phyloP scores from a whole-genome alignment of 1,139 yeast genomes.

The Chernovozyma aurita region DNA sequence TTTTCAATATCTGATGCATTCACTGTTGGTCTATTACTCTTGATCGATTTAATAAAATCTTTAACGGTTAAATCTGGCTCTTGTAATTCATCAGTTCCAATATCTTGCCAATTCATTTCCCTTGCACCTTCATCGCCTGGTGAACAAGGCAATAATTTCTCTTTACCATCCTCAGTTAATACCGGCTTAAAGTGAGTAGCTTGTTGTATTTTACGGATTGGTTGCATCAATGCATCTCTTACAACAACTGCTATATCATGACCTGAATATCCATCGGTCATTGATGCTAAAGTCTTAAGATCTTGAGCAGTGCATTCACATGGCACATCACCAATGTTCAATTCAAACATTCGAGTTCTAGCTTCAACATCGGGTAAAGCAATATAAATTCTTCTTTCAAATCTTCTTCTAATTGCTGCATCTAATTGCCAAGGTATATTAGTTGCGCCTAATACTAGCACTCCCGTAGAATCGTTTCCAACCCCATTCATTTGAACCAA shows the following conservation, averaged over 20 bases:
- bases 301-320: constrained; percentile 74
- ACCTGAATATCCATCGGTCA: constrained; percentile 98
- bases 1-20: constrained; percentile 75
- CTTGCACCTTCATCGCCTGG: constrained; percentile 87
- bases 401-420: constrained; percentile 95
- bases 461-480: constrained; percentile 91
- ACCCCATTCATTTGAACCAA: constrained; percentile 99
- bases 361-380: constrained; percentile 92
- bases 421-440: constrained; percentile 99
- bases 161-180: constrained; percentile 26
- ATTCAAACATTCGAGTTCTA: constrained; percentile 87
- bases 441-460: constrained; percentile 93
- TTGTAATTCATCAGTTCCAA: constrained; percentile 80
- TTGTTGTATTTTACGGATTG: constrained; percentile 89
- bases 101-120: constrained; percentile 92
- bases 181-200: constrained; percentile 90
- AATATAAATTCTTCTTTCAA: constrained; percentile 91
- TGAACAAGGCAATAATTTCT: constrained; percentile 82
- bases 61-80: constrained; percentile 89
- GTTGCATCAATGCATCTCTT: constrained; percentile 96
- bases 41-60: constrained; percentile 90
- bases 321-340: constrained; percentile 88
- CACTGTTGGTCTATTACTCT: constrained; percentile 91
- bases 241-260: constrained; percentile 97
- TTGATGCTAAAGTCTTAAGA: constrained; percentile 72